Percentiles rank a stretch among this genome's conserved stretches.
These are phyloP conservation scores for Epithemia pelagica DNA, from an alignment of 108 stramenopile species.

Conservation along the genomic window DNA sequence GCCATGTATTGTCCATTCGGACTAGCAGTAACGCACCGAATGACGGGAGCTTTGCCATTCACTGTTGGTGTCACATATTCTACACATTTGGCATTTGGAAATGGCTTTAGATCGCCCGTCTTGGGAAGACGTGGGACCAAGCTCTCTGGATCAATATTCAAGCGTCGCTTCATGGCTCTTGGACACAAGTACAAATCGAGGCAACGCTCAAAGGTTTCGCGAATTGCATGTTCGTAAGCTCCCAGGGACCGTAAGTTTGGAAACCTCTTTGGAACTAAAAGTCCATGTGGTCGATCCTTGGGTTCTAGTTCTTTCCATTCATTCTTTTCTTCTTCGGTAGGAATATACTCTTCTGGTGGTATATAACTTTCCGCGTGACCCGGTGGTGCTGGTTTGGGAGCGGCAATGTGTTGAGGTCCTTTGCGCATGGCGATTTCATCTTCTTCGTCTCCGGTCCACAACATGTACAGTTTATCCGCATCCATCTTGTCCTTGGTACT, in stretches of 20 bases:
- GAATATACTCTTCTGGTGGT: slow-evolving; percentile 95
- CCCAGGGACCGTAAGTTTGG: slow-evolving; percentile 87
- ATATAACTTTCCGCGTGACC: slow-evolving; percentile 95
- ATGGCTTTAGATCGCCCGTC: slow-evolving; percentile 92
- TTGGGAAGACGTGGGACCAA: slow-evolving; percentile 93
- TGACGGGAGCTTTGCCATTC: slow-evolving; percentile 38
- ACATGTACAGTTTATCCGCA: slow-evolving; percentile 57
- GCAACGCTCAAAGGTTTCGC: slow-evolving; percentile 97
- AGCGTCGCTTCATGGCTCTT: slow-evolving; percentile 85
- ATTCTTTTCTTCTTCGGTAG: slow-evolving; percentile 88
- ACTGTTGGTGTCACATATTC: slow-evolving; percentile 71
- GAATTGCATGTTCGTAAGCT: slow-evolving; percentile 88
- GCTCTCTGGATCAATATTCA: slow-evolving; percentile 95
- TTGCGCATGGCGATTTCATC: slow-evolving; percentile 78
- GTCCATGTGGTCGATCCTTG: slow-evolving; percentile 85
- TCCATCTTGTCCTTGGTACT: slow-evolving; percentile 68
- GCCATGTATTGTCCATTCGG: slow-evolving; percentile 96
- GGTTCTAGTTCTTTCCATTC: slow-evolving; percentile 89
- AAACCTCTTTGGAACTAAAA: slow-evolving; percentile 85
- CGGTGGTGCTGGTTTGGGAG: slow-evolving; percentile 95
- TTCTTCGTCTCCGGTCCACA: slow-evolving; percentile 96
- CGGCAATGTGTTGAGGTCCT: slow-evolving; percentile 93
- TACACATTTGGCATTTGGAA: slow-evolving; percentile 88
- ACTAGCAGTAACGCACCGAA: slow-evolving; percentile 78
- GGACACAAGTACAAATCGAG: slow-evolving; percentile 98